Percentiles rank a stretch among this genome's conserved stretches.
These are phyloP conservation scores for Saccharomycopsis synnaedendra DNA, from an alignment of 805 yeast genomes.

Conservation along the genomic window DNA sequence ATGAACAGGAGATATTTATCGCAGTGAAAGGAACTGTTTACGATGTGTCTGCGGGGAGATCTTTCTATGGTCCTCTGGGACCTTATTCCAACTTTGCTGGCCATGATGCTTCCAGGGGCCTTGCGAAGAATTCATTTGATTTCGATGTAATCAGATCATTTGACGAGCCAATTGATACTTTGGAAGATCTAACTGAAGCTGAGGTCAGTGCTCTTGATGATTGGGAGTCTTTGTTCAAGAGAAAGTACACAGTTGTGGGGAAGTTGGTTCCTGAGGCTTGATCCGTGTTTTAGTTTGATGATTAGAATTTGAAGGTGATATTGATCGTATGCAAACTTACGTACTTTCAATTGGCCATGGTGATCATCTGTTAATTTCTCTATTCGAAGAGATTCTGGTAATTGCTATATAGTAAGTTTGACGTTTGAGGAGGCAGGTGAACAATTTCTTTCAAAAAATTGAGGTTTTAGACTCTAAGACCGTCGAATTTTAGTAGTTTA, in stretches of 20 bases:
- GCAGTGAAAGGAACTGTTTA: constrained; percentile 81
- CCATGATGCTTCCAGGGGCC: constrained; percentile 87
- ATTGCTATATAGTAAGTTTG: no score
- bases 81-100: constrained; percentile 95
- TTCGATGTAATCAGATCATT: constrained; percentile 48
- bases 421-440: no score
- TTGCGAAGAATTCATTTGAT: constrained; percentile 84
- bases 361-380: no score
- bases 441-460: no score
- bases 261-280: constrained; percentile 35
- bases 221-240: constrained; percentile 77
- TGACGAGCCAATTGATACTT: constrained; percentile 67
- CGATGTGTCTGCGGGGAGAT: constrained; percentile 70
- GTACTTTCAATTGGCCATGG: no score
- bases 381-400: no score
- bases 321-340: no score
- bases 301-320: no score
- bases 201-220: constrained; percentile 63
- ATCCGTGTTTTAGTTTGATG: no score
- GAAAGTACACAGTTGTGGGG: constrained; percentile 78
- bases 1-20: constrained; percentile 68
- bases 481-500: no score
- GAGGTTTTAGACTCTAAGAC: no score
- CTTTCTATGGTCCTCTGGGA: constrained; percentile 92
- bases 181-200: constrained; percentile 44